Evolutionary conservation across 257 asterid species (phyloP), one percentile per base, ranked within the genome.

Genomic region (Catharanthus roseus): DNA sequence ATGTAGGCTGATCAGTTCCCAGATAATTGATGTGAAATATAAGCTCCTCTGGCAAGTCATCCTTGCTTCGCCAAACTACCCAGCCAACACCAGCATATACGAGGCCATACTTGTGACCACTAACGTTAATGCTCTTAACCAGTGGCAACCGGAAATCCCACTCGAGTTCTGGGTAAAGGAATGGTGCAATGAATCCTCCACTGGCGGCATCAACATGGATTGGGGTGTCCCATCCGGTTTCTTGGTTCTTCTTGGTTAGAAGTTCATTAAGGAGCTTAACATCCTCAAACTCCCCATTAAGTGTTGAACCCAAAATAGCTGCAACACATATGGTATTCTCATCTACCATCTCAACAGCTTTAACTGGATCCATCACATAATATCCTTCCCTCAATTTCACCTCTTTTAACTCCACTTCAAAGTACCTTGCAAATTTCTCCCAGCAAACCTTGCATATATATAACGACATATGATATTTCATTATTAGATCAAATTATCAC

Each of bases 161-260:
- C 63, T 85, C 88, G 0, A 88, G 89, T 29, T 90, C 95, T 29
- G 89, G 92, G 74, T 75, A 85, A 28, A 90, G 69, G 68, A 90
- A 90, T 5, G 96, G 96, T 42, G 92, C 95, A 29, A 90, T 77
- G 65, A 90, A 90, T 33, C 96, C 96, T 72, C 96, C 95, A 69
- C 96, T 88, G 13, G 96, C 96, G 10, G 96, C 96, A 85, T 90
- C 95, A 11, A 90, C 95, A 69, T 90, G 96, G 45, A 90, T 90
- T 0, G 95, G 95, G 28, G 88, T 86, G 77, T 83, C 83, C 95
- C 95, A 86, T 31, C 92, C 92, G 21, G 95, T 86, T 78, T 85
- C 86, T 33, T 72, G 21, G 56, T 90, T 88, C 87, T 90, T 90
- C 71, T 82, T 67, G 0, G 74, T 33, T 6, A 88, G 80, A 65